A percentile compares a stretch with the other conserved stretches of the same genome.
These are phyloP conservation scores for Magnaporthiopsis incrustans DNA, from an alignment of 2,329 filamentous ascomycete genomes.

Conservation along the genomic window DNA sequence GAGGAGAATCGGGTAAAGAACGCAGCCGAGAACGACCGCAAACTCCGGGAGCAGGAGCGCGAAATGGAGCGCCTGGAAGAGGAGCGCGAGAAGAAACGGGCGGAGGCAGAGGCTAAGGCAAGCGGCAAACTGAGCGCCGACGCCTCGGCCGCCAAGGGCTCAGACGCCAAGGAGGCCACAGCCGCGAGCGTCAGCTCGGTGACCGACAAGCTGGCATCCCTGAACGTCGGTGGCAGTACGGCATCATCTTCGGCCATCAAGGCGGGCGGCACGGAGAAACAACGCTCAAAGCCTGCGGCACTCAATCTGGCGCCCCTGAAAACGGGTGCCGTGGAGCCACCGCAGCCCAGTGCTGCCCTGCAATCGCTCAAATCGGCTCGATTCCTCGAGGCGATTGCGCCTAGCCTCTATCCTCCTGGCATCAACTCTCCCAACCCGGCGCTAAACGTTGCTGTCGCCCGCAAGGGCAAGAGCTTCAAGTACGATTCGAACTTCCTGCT, in stretches of 20 bases:
- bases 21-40: constrained; percentile 26
- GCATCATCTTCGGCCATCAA: constrained; percentile 36
- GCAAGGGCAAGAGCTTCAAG: constrained; percentile 78
- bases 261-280: constrained; percentile 49
- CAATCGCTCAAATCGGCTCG: constrained; percentile 88
- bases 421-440: constrained; percentile 88
- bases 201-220: constrained; percentile 41
- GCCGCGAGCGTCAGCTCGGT: constrained; percentile 29
- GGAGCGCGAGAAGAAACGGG: constrained; percentile 53
- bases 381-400: constrained; percentile 65
- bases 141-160: constrained; percentile 31
- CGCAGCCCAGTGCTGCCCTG: constrained; percentile 88
- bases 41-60: constrained; percentile 63
- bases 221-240: constrained; percentile 33
- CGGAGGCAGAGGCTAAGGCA: constrained; percentile 38
- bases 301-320: constrained; percentile 80
- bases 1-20: constrained; percentile 12
- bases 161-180: constrained; percentile 37
- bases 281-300: constrained; percentile 66
- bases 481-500: constrained; percentile 94
- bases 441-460: constrained; percentile 70
- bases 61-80: constrained; percentile 69
- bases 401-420: constrained; percentile 69
- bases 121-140: constrained; percentile 45
- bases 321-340: constrained; percentile 78